A percentile compares a stretch with the other conserved stretches of the same genome.
phyloP scores from a whole-genome alignment of 164 flowering plant species.

The Liriodendron chinense region DNA sequence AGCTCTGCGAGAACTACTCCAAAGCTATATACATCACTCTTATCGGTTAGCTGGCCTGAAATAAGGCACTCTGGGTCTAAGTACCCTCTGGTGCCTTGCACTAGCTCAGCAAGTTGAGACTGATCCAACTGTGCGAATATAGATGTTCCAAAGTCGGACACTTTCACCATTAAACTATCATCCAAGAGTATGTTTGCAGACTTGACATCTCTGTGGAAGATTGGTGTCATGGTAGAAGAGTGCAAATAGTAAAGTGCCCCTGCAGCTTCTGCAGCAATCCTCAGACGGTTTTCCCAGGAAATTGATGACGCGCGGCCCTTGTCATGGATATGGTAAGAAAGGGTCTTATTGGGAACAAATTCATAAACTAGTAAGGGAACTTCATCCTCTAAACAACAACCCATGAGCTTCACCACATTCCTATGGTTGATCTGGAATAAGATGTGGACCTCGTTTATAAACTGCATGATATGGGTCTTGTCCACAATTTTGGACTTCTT shows the following conservation, averaged over 20 bases:
- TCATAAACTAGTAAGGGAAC: conserved; percentile 28
- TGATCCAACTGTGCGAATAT: not conserved
- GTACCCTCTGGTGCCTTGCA: conserved; percentile 3
- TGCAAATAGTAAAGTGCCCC: not conserved
- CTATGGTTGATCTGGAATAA: conserved; percentile 56
- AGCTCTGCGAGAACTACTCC: conserved; percentile 7
- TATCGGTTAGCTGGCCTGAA: conserved; percentile 5
- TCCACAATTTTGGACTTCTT: conserved; percentile 56
- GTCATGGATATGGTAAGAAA: conserved; percentile 15
- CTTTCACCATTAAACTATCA: conserved; percentile 6
- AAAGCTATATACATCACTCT: conserved; percentile 11
- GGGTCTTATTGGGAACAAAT: conserved; percentile 21
- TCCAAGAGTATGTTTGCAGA: conserved; percentile 9
- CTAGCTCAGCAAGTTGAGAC: not conserved
- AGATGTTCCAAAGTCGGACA: conserved; percentile 6
- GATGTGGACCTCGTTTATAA: conserved; percentile 60
- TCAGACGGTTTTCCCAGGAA: conserved; percentile 3
- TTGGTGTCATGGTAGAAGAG: conserved; percentile 3
- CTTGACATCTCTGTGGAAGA: conserved; percentile 9
- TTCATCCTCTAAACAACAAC: conserved; percentile 26
- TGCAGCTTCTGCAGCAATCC: not conserved
- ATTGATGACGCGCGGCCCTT: not conserved
- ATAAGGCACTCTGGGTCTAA: conserved; percentile 5
- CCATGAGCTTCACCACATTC: conserved; percentile 25
- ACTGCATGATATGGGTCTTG: conserved; percentile 46